Percentiles rank a stretch among this genome's conserved stretches.
Conservation (phyloP, 2,329 filamentous ascomycete species). For the Byssoonygena ceratinophila region DNA sequence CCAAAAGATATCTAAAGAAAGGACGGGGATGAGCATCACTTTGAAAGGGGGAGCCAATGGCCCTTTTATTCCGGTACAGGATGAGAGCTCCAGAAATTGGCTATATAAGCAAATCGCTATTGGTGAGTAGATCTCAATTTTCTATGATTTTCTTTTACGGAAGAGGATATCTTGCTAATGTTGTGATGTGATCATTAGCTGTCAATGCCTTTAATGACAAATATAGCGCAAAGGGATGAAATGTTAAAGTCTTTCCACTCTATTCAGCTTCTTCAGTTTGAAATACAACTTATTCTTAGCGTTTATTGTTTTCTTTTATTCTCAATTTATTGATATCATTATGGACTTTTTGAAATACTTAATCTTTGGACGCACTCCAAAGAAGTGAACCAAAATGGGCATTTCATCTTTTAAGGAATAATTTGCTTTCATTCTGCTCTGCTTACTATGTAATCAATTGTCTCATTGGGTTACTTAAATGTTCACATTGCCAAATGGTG, state of each 20-base stretch:
- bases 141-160: not conserved
- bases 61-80: conserved; percentile 86
- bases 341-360: too few relatives aligned
- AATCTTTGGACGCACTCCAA: too few relatives aligned
- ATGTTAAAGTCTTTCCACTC: not conserved
- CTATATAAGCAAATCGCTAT: conserved; percentile 56
- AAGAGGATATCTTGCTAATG: not conserved
- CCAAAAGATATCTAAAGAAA: conserved; percentile 92
- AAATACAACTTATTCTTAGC: not conserved
- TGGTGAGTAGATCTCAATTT: conserved; percentile 28
- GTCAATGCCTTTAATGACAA: conserved; percentile 59
- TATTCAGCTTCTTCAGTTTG: not conserved
- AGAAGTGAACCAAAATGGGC: too few relatives aligned
- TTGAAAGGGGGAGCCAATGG: conserved; percentile 85
- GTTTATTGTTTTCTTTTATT: not conserved
- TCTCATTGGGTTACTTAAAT: not conserved
- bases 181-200: conserved; percentile 28
- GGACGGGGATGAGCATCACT: conserved; percentile 81
- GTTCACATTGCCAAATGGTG: not conserved
- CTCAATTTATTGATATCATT: too few relatives aligned
- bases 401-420: not conserved
- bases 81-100: conserved; percentile 64
- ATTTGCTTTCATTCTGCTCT: not conserved
- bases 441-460: not conserved
- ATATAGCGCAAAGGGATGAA: conserved; percentile 51